Percentiles rank a stretch among this genome's conserved stretches.
phyloP scores from a whole-genome alignment of 2,329 filamentous ascomycete genomes.

The Scedosporium boydii region DNA sequence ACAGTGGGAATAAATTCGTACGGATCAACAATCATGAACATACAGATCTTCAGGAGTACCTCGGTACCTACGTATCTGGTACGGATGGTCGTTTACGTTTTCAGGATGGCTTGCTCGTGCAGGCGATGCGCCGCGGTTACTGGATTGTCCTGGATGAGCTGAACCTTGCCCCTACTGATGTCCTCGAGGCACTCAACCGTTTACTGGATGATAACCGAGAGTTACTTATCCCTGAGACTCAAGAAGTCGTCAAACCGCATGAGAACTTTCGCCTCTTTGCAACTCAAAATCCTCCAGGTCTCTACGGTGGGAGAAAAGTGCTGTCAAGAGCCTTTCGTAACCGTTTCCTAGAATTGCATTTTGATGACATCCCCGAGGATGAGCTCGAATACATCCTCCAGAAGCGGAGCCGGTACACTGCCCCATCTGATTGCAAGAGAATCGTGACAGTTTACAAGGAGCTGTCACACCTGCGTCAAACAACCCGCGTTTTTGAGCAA shows the following conservation, averaged over 20 bases:
- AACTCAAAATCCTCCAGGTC: conserved; percentile 89
- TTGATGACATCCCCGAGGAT: conserved; percentile 93
- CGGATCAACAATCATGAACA: conserved; percentile 99
- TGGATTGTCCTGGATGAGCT: conserved; percentile 98
- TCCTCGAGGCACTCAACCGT: conserved; percentile 90
- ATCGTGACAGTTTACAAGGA: conserved; percentile 94
- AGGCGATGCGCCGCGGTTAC: conserved; percentile 83
- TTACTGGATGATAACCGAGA: conserved; percentile 94
- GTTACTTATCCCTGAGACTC: conserved; percentile 89
- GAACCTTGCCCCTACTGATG: conserved; percentile 93
- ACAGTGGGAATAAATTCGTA: conserved; percentile 93
- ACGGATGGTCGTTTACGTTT: conserved; percentile 78
- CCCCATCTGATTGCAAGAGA: conserved; percentile 79
- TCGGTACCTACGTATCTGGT: conserved; percentile 87
- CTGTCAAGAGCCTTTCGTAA: conserved; percentile 94
- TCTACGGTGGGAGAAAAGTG: conserved; percentile 91
- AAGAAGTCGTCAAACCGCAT: conserved; percentile 85
- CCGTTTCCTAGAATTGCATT: conserved; percentile 91
- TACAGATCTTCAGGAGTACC: conserved; percentile 93
- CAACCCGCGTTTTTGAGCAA: conserved; percentile 86
- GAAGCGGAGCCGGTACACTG: conserved; percentile 73
- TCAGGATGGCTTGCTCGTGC: conserved; percentile 87
- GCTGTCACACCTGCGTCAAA: conserved; percentile 80
- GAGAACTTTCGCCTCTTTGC: conserved; percentile 97
- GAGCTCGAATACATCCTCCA: conserved; percentile 89